Evolutionary conservation across 768 basidiomycete species (phyloP), one percentile per base, ranked within the genome.

Genomic region (Mycena olivaceomarginata): DNA sequence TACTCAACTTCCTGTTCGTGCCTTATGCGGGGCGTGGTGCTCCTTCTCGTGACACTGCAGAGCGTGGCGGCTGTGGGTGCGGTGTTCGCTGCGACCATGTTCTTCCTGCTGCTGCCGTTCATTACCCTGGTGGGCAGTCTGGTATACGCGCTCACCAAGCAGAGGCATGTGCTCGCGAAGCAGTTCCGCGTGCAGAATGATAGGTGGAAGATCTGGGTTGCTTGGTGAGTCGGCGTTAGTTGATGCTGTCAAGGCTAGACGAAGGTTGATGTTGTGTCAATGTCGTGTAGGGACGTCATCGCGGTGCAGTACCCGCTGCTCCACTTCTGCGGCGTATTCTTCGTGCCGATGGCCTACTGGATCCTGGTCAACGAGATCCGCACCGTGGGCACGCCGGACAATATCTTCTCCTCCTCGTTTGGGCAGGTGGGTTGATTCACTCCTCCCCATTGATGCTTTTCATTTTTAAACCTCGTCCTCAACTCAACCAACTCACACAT

Each of bases 171-270:
- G 16, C 37, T 74, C 11, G 45, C 59, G 5, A 37, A 53, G 48
- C 20, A 41, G 12, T 74, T 22, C 48, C 25, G 18, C 31, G 45
- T 37, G 25, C 57, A 74, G 43, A 51, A 22, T 18, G 22, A 51
- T 22, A 41, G 72, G 12, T 74, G 73, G 73, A 74, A 68, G 48
- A 74, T 74, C 20, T 74, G 73, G 73, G 73, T 74, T 1, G n/a
- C 41, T 5, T 74, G 73, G 67, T 74, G n/a, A 5, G 73, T 62
- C 4, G 3, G 20, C 4, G 46, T 62, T 46, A n/a, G 4, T 5
- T 25, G 20, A n/a, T 39, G 25, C 25, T 25, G 37, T 53, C 31
- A 16, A 12, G 0, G 25, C 22, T 45, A 4, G 22, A 20, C 6
- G 51, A 16, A 20, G 9, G 16, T 18, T 57, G 6, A 64, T 31